Evolutionary conservation across 2,329 filamentous ascomycete species (phyloP), one percentile per base, ranked within the genome.

Genomic region (Diaporthe velutina): DNA sequence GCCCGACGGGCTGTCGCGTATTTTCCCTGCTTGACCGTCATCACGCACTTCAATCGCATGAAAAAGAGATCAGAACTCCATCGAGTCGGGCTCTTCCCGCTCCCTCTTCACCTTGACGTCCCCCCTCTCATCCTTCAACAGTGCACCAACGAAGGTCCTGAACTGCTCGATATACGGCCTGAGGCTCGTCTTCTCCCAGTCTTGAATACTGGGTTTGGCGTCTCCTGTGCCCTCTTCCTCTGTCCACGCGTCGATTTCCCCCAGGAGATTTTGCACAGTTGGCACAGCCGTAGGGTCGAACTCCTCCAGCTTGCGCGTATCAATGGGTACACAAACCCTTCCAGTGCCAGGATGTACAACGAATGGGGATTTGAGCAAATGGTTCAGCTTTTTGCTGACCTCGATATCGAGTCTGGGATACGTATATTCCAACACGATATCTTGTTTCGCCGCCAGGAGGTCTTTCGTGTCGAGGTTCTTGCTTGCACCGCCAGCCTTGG

Each of bases 151-250:
- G 84, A 98, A 98, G 0, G 88, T 89, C 78, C 94, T 90, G 84
- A 99, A 98, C 78, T 93, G 93, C 74, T 98, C 96, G 48, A 98
- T 92, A 82, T 98, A 98, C 12, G 95, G 95, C 86, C 94, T 98
- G 81, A 99, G 84, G 78, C 95, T 95, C 33, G 97, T 99, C 90
- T 98, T 99, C 85, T 99, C 96, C 92, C 96, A 98, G 81, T 99
- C 97, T 78, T 93, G 90, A 64, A 94, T 80, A 73, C 78, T 79
- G 79, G 85, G 86, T 52, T 77, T 82, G 40, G 79, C 78, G 8
- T 77, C 81, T 0, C 86, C 86, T 38, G 84, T 82, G 1, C 83
- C 85, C 15, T 80, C 83, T 8, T 82, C 86, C 28, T 83, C 84
- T 79, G 91, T 89, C 91, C 95, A 98, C 28, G 90, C 87, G 82